Percentiles rank a stretch among this genome's conserved stretches.
phyloP scores from a whole-genome alignment of 208 protist species.

The Trypanosoma cruzi region DNA sequence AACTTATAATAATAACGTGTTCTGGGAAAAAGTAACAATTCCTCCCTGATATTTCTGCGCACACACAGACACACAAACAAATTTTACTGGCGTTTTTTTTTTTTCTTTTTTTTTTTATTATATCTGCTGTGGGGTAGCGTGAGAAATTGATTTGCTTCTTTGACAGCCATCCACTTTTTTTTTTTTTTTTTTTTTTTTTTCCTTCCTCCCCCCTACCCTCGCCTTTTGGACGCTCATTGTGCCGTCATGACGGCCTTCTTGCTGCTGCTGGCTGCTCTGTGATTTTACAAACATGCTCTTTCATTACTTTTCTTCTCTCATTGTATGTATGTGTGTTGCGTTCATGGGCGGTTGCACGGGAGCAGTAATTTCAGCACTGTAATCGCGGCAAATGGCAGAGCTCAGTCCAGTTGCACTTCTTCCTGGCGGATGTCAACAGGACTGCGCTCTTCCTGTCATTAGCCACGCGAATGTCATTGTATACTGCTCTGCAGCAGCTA shows the following conservation, averaged over 20 bases:
- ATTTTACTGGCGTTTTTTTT: too few relatives aligned
- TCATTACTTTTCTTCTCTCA: background rate
- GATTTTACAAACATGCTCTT: background rate
- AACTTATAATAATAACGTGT: background rate
- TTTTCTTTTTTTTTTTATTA: too few relatives aligned
- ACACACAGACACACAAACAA: too few relatives aligned
- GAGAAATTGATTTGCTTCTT: too few relatives aligned
- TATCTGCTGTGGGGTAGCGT: too few relatives aligned
- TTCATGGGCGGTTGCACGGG: background rate
- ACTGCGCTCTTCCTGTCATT: conserved; percentile 54
- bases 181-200: background rate
- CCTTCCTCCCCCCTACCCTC: background rate
- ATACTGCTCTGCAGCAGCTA: conserved; percentile 53
- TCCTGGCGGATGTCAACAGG: conserved; percentile 66
- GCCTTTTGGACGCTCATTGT: background rate
- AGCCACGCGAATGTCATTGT: conserved; percentile 57
- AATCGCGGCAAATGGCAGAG: conserved; percentile 48
- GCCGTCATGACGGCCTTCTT: background rate
- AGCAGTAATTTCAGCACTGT: conserved; percentile 5
- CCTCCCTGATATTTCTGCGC: too few relatives aligned
- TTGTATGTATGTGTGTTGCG: conserved; percentile 4
- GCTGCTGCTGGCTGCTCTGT: background rate
- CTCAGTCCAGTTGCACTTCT: conserved; percentile 67
- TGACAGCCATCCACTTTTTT: too few relatives aligned
- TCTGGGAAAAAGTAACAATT: too few relatives aligned